A percentile compares a stretch with the other conserved stretches of the same genome.
phyloP scores from a whole-genome alignment of 2,329 filamentous ascomycete genomes.

The Rhinocladiella similis region DNA sequence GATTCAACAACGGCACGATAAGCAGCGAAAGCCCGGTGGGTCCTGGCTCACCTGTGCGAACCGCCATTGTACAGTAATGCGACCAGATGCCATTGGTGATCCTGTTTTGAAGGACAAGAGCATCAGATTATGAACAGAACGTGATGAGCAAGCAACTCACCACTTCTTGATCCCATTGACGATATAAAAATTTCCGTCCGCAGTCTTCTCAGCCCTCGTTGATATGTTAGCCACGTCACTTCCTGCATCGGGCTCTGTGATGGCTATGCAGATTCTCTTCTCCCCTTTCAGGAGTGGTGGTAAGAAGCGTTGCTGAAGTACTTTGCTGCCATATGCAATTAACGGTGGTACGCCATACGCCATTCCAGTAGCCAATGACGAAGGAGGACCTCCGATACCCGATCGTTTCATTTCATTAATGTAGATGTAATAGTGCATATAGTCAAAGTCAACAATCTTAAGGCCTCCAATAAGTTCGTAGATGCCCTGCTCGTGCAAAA shows the following conservation, averaged over 20 bases:
- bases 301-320: conserved; percentile 65
- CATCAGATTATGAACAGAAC: too few species aligned
- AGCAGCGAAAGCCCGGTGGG: conserved; percentile 65
- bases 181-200: conserved; percentile 67
- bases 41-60: conserved; percentile 68
- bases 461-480: conserved; percentile 65
- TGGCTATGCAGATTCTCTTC: conserved; percentile 72
- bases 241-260: conserved; percentile 74
- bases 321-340: conserved; percentile 63
- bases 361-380: conserved; percentile 64
- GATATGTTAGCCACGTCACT: conserved; percentile 72
- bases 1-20: conserved; percentile 67
- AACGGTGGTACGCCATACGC: conserved; percentile 65
- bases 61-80: conserved; percentile 69
- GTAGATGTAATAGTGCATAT: conserved; percentile 70
- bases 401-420: conserved; percentile 68
- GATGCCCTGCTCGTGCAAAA: conserved; percentile 66
- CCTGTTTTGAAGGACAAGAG: too few species aligned
- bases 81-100: conserved; percentile 73
- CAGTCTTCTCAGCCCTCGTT: conserved; percentile 63
- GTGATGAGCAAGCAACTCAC: too few species aligned
- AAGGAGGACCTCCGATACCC: conserved; percentile 64
- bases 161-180: conserved; percentile 73
- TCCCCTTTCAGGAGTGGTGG: conserved; percentile 67
- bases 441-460: conserved; percentile 72